Conservation (phyloP, 2,329 filamentous ascomycete genomes). For the Pezicula radicicola region DNA sequence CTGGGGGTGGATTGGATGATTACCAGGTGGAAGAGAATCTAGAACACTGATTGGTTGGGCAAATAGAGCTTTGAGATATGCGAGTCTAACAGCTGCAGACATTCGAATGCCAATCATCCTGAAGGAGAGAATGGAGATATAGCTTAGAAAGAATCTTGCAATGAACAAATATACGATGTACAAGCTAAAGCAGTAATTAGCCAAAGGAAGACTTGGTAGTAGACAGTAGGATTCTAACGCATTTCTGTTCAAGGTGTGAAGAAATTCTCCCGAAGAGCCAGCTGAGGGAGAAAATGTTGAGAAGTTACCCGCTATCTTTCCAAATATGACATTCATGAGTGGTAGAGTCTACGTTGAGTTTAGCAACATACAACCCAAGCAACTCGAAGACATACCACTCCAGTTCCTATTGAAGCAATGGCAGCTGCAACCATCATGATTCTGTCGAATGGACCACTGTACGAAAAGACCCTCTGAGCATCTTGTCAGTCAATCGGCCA, state of each 20-base stretch:
- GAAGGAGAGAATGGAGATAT: constrained; percentile 58
- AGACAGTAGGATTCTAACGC: constrained; percentile 30
- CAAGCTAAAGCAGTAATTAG: constrained; percentile 37
- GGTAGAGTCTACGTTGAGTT: constrained; percentile 43
- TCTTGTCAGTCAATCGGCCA: background rate
- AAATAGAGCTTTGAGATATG: constrained; percentile 63
- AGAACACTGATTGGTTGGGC: constrained; percentile 65
- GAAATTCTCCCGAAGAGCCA: background rate
- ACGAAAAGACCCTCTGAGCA: constrained; percentile 23
- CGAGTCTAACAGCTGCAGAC: constrained; percentile 57
- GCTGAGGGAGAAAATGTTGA: constrained; percentile 14
- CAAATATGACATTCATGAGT: constrained; percentile 58
- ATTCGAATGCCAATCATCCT: constrained; percentile 61
- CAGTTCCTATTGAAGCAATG: constrained; percentile 20
- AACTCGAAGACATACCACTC: constrained; percentile 16
- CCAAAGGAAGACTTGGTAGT: background rate
- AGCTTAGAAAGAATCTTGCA: constrained; percentile 60
- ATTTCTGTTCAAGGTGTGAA: background rate
- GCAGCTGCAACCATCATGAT: constrained; percentile 16
- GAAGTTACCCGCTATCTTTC: constrained; percentile 48
- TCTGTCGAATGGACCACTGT: constrained; percentile 19
- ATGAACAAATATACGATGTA: constrained; percentile 72
- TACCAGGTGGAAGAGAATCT: constrained; percentile 52
- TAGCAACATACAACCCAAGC: background rate
- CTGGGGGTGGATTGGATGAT: constrained; percentile 37